Percentiles rank a stretch among this genome's conserved stretches.
These are phyloP conservation scores for Claviceps arundinis DNA, from an alignment of 2,329 filamentous ascomycete species.

Conservation along the genomic window DNA sequence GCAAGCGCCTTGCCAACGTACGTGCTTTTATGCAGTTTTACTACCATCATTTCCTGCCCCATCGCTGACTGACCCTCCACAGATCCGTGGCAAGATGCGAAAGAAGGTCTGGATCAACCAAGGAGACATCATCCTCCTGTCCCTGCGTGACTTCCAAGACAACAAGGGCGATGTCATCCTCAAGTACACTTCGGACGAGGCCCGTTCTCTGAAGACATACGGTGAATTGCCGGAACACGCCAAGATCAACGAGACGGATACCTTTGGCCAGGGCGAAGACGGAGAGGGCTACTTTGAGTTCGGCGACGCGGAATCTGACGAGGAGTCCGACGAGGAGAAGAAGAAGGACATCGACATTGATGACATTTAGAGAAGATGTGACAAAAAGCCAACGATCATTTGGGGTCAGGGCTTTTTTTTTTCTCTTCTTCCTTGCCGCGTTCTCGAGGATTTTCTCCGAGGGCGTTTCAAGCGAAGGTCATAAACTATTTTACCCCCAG, in stretches of 20 bases:
- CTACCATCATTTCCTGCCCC: neutral
- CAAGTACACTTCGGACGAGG: constrained; percentile 94
- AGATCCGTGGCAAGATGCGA: constrained; percentile 77
- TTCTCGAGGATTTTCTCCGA: neutral
- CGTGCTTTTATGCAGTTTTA: constrained; percentile 8
- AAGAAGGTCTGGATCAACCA: constrained; percentile 99
- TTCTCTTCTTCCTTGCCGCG: neutral
- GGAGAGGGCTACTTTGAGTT: constrained; percentile 98
- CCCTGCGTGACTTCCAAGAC: constrained; percentile 84
- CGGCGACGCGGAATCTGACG: constrained; percentile 70
- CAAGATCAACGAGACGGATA: constrained; percentile 99
- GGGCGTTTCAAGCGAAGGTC: no score
- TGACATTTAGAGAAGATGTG: constrained; percentile 60
- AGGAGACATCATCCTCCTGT: constrained; percentile 83
- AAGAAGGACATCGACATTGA: constrained; percentile 84
- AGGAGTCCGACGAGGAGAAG: constrained; percentile 39
- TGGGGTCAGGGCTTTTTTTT: neutral
- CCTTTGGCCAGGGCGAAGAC: constrained; percentile 79
- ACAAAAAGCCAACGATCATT: neutral
- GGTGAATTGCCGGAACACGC: constrained; percentile 93
- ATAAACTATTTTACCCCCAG: neutral
- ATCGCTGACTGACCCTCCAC: neutral
- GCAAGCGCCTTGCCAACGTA: constrained; percentile 29
- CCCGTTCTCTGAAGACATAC: constrained; percentile 88
- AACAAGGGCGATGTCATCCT: constrained; percentile 94